These are phyloP conservation scores for Gloeopeniophorella convolvens DNA, from an alignment of 768 basidiomycete genomes.

Conservation along the genomic window DNA sequence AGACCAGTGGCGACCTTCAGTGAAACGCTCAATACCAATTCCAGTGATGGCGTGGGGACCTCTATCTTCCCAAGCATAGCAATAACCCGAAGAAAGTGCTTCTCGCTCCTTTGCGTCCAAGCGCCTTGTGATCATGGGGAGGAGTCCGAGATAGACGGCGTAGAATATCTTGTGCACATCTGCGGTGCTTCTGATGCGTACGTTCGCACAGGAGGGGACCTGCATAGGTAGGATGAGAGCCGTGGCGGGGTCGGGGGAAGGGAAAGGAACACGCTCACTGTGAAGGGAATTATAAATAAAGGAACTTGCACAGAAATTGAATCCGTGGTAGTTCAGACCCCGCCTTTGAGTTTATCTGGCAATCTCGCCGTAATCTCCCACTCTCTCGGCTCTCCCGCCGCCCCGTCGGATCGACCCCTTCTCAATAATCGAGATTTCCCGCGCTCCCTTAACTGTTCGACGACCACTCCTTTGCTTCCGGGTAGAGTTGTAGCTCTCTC, in stretches of 20 bases:
- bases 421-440: slow-evolving; percentile 13
- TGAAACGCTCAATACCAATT: slow-evolving; percentile 84
- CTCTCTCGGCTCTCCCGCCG: no score
- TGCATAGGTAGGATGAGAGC: slow-evolving; percentile 45
- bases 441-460: no score
- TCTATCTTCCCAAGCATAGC: slow-evolving; percentile 87
- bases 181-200: slow-evolving; percentile 70
- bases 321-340: slow-evolving; percentile 18
- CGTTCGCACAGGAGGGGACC: slow-evolving; percentile 65
- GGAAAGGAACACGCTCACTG: slow-evolving; percentile 11
- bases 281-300: slow-evolving; percentile 20
- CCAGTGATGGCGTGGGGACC: slow-evolving; percentile 74
- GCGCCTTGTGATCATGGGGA: slow-evolving; percentile 74
- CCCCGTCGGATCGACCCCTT: no score
- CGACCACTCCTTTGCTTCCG: no score
- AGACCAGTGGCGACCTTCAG: slow-evolving; percentile 76
- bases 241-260: slow-evolving; percentile 20
- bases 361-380: slow-evolving; percentile 4
- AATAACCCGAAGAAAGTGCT: slow-evolving; percentile 63
- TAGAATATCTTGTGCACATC: slow-evolving; percentile 81
- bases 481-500: no score
- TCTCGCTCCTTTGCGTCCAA: slow-evolving; percentile 75
- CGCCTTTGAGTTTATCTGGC: slow-evolving; percentile 9
- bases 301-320: slow-evolving; percentile 15
- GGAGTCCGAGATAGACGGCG: slow-evolving; percentile 58